These are phyloP conservation scores for Apophysomyces sp. DNA, from an alignment of 371 early-diverging fungal genomes.

Conservation along the genomic window DNA sequence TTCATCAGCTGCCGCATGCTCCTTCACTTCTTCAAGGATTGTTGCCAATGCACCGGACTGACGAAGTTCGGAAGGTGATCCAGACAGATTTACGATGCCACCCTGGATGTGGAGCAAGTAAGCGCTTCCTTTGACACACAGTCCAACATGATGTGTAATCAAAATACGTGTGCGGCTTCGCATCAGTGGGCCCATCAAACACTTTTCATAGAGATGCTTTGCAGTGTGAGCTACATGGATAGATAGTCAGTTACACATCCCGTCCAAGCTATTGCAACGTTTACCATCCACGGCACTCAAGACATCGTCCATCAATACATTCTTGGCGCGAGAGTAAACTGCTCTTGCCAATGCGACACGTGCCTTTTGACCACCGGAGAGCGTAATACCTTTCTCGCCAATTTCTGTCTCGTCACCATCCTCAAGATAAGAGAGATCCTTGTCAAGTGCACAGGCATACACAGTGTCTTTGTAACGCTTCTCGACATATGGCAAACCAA, in stretches of 20 bases:
- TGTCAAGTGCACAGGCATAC: constrained; percentile 46
- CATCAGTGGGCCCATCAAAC: constrained; percentile 70
- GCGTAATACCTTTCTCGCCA: constrained; percentile 75
- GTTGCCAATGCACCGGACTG: constrained; percentile 28
- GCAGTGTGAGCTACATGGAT: constrained; percentile 73
- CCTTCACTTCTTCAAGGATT: constrained; percentile 39
- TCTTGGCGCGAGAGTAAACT: constrained; percentile 72
- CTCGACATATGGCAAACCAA: constrained; percentile 31
- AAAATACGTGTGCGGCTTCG: constrained; percentile 73
- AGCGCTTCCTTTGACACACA: constrained; percentile 67
- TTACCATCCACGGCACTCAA: constrained; percentile 71
- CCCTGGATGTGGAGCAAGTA: constrained; percentile 61
- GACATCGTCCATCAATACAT: constrained; percentile 78
- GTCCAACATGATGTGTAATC: constrained; percentile 83
- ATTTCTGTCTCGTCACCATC: constrained; percentile 87
- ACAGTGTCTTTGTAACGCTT: constrained; percentile 51
- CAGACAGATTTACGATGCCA: constrained; percentile 44
- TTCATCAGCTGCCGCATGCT: constrained; percentile 4
- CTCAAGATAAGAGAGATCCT: constrained; percentile 46
- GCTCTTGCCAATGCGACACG: constrained; percentile 81
- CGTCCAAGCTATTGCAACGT: neutral
- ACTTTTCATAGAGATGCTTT: constrained; percentile 68
- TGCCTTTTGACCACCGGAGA: constrained; percentile 75
- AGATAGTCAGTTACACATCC: neutral
- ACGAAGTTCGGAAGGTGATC: constrained; percentile 38